A percentile compares a stretch with the other conserved stretches of the same genome.
These are phyloP conservation scores for Hyaloscypha finlandica DNA, from an alignment of 495 filamentous ascomycete genomes.

Conservation along the genomic window DNA sequence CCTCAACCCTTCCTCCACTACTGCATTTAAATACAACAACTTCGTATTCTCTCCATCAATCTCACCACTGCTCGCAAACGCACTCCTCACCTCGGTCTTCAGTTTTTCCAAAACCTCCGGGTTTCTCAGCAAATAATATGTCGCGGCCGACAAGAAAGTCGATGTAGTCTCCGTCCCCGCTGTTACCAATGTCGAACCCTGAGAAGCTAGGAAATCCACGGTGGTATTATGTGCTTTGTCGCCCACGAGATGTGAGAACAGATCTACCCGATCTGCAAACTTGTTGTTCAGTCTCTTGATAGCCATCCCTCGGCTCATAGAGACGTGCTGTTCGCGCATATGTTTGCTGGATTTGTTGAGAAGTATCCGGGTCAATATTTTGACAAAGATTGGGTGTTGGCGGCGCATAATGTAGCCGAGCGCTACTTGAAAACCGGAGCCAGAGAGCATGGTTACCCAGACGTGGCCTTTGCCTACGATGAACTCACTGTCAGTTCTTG, in stretches of 20 bases:
- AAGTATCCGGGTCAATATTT: no score
- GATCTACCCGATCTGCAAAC: slow-evolving; percentile 25
- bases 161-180: slow-evolving; percentile 64
- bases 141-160: slow-evolving; percentile 48
- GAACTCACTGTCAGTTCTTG: slow-evolving; percentile 18
- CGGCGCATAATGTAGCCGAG: no score
- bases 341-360: no score
- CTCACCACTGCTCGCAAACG: background rate
- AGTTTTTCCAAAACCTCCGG: background rate
- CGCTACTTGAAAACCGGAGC: no score
- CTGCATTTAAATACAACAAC: slow-evolving; percentile 41
- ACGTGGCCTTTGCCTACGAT: background rate
- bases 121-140: slow-evolving; percentile 2
- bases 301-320: no score
- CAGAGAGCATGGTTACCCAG: no score
- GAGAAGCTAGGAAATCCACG: slow-evolving; percentile 9
- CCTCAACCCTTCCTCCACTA: slow-evolving; percentile 36
- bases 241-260: slow-evolving; percentile 30
- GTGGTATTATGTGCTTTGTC: background rate
- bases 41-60: slow-evolving; percentile 32
- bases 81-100: background rate
- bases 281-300: background rate
- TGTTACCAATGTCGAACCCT: slow-evolving; percentile 18
- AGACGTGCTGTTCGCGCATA: no score
- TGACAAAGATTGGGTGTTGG: no score